A percentile compares a stretch with the other conserved stretches of the same genome.
phyloP scores from a whole-genome alignment of 371 early-diverging fungal species.

The Mycotypha africana region DNA sequence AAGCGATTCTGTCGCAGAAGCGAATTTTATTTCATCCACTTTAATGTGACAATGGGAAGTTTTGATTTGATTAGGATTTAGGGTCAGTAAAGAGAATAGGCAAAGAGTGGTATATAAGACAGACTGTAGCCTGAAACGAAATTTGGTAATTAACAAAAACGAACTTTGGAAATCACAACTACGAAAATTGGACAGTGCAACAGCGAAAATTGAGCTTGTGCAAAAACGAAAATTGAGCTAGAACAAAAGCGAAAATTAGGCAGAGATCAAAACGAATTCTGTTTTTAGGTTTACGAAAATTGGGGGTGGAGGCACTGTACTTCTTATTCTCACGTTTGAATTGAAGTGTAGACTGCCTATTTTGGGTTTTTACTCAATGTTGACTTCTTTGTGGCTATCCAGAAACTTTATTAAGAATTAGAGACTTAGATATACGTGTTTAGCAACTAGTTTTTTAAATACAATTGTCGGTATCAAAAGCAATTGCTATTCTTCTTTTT shows the following conservation, averaged over 20 bases:
- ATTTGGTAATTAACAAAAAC: conserved; percentile 2
- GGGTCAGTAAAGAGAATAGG: conserved; percentile 6
- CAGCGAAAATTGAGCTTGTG: neutral
- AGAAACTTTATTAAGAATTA: too few relatives aligned
- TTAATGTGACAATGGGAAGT: conserved; percentile 7
- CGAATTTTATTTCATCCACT: conserved; percentile 6
- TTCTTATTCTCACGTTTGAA: too few relatives aligned
- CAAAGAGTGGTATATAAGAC: conserved; percentile 5
- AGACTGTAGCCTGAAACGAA: neutral
- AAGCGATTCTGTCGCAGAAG: conserved; percentile 8
- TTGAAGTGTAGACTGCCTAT: too few relatives aligned
- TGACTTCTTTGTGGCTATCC: too few relatives aligned
- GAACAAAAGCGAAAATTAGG: neutral
- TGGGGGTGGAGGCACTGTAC: too few relatives aligned
- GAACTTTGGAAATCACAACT: conserved; percentile 2
- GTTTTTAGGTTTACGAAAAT: too few relatives aligned
- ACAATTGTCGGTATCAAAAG: too few relatives aligned
- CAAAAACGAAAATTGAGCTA: conserved; percentile 1
- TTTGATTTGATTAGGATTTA: conserved; percentile 8
- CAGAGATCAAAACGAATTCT: too few relatives aligned
- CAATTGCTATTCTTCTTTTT: too few relatives aligned
- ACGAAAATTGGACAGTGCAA: neutral
- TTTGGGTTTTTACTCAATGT: too few relatives aligned
- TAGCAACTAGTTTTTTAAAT: too few relatives aligned
- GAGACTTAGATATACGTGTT: too few relatives aligned